Percentiles rank a stretch among this genome's conserved stretches.
Conservation (phyloP, 768 basidiomycete genomes). For the Hygrophorus pudorinus region DNA sequence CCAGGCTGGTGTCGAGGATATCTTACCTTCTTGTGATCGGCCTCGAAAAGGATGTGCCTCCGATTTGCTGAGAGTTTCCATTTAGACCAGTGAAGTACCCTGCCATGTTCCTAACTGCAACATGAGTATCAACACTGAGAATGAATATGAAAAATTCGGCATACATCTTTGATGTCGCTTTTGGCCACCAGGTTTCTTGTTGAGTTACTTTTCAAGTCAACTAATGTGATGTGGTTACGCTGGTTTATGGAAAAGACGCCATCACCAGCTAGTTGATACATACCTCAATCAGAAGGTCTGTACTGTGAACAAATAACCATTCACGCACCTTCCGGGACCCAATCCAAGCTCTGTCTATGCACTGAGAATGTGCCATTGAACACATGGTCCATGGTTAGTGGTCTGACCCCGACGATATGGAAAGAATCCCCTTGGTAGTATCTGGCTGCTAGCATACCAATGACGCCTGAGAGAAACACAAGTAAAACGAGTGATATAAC, state of each 20-base stretch:
- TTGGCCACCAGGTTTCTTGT: constrained; percentile 51
- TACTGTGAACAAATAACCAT: neutral
- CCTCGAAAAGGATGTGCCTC: constrained; percentile 78
- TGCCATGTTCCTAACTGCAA: constrained; percentile 40
- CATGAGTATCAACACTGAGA: neutral
- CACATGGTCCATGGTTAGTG: constrained; percentile 80
- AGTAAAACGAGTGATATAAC: constrained; percentile 51
- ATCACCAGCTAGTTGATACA: constrained; percentile 74
- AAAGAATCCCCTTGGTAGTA: constrained; percentile 53
- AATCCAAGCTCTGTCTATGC: constrained; percentile 43
- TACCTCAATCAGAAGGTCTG: neutral
- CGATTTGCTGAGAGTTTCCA: constrained; percentile 91
- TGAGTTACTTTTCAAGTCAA: constrained; percentile 69
- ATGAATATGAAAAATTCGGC: constrained; percentile 9
- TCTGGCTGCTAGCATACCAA: constrained; percentile 72
- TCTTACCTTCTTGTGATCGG: constrained; percentile 61
- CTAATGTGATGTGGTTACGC: constrained; percentile 61
- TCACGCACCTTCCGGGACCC: constrained; percentile 84
- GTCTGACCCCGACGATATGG: constrained; percentile 43
- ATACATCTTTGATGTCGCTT: constrained; percentile 57
- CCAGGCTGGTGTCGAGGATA: neutral
- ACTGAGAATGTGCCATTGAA: constrained; percentile 83
- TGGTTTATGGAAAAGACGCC: constrained; percentile 73
- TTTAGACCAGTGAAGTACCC: constrained; percentile 34
- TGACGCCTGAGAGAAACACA: constrained; percentile 48